A percentile compares a stretch with the other conserved stretches of the same genome.
phyloP scores from a whole-genome alignment of 495 filamentous ascomycete genomes.

The Ascobolus immersus region DNA sequence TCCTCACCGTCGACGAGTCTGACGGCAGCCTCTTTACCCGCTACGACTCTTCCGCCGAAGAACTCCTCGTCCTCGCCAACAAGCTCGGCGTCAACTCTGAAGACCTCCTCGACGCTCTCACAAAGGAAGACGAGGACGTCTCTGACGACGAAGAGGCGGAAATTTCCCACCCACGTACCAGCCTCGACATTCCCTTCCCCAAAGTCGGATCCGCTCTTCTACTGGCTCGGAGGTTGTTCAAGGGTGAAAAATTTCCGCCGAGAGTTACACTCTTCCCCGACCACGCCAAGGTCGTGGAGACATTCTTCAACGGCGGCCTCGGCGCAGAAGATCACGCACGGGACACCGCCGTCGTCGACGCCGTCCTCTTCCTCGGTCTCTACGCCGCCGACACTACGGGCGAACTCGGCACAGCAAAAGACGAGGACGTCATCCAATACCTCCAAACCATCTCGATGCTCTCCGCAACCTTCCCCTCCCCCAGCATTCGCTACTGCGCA shows the following conservation, averaged over 20 bases:
- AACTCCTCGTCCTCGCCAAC: neutral
- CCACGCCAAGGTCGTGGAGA: conserved; percentile 30
- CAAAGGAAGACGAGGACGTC: conserved; percentile 9
- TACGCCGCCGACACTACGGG: conserved; percentile 7
- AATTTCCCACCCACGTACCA: conserved; percentile 18
- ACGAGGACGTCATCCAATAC: conserved; percentile 13
- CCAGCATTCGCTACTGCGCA: conserved; percentile 44
- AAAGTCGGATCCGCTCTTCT: conserved; percentile 42
- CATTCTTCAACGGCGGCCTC: conserved; percentile 29
- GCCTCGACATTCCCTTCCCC: conserved; percentile 48
- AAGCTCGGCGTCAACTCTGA: conserved; percentile 20
- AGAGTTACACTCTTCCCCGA: conserved; percentile 37
- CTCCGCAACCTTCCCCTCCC: conserved; percentile 39
- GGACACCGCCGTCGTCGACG: conserved; percentile 14
- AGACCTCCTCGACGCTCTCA: conserved; percentile 20
- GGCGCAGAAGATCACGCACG: conserved; percentile 17
- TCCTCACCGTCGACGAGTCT: no score
- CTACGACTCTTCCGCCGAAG: no score
- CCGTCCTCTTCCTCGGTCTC: conserved; percentile 13
- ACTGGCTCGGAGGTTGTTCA: conserved; percentile 25
- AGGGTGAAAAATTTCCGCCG: conserved; percentile 19
- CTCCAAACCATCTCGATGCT: conserved; percentile 36
- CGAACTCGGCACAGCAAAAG: conserved; percentile 15
- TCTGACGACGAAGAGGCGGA: conserved; percentile 11
- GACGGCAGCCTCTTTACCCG: no score